Evolutionary conservation across 345 rosid species (phyloP).

Genomic region (Aquilaria sinensis): DNA sequence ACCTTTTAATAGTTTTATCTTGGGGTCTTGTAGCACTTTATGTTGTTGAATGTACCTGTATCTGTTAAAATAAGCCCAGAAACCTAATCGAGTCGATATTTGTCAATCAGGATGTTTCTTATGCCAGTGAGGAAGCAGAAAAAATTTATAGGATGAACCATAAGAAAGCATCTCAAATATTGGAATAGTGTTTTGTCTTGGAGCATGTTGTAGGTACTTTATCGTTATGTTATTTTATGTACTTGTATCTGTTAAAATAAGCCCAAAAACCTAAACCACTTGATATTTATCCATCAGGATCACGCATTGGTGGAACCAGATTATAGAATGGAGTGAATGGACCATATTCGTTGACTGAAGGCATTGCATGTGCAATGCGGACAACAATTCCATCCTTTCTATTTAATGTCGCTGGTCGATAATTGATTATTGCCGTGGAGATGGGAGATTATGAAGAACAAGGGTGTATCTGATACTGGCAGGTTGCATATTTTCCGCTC

Average conservation of each 20-base stretch:
- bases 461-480: background rate
- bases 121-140: no score
- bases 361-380: background rate
- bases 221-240: no score
- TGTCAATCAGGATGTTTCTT: no score
- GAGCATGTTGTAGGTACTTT: no score
- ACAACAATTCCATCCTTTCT: background rate
- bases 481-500: constrained; percentile 2
- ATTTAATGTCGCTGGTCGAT: constrained; percentile 6
- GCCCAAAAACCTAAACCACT: background rate
- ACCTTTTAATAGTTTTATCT: no score
- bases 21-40: no score
- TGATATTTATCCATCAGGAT: background rate
- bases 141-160: background rate
- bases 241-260: no score
- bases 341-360: background rate
- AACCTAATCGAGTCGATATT: no score
- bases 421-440: background rate
- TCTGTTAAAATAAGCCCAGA: no score
- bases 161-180: no score
- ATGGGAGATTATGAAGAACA: constrained; percentile 5
- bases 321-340: background rate
- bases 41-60: no score
- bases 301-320: background rate
- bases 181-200: no score